Evolutionary conservation across 345 rosid genomes (phyloP), one percentile per base, ranked within the genome.

Genomic region (Hibiscus mutabilis): DNA sequence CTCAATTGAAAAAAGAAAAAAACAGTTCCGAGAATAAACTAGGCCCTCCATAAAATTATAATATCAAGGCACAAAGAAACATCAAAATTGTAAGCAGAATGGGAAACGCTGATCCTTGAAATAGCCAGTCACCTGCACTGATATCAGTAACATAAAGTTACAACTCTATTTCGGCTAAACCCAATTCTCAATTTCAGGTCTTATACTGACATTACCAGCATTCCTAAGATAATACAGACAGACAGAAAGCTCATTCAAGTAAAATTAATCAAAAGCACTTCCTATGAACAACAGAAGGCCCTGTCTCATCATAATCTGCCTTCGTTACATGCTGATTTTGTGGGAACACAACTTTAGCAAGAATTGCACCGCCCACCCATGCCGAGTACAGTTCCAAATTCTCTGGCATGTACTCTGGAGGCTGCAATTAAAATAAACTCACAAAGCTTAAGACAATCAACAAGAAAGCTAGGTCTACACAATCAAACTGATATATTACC

Each of bases 291-390:
- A 95, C 84, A 3, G 96, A 90, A 52, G 98, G 99, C 60, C 99
- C 96, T 16, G 89, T 85, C 86, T 95, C 98, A 68, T 95, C 97
- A 12, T 95, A 95, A 73, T 95, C 98, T 63, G 88, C 96, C 86
- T 95, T 96, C 4, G 95, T 96, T 71, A 96, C 82, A 57, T 92
- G 97, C 80, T 96, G 99, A 75, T 92, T 96, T 84, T 91, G 98
- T 4, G 98, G 98, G 78, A 96, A 96, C 80, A 96, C 98, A 27
- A 96, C 98, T 84, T 92, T 92, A 46, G 99, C 98, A 42, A 96
- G 98, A 83, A 96, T 96, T 44, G 98, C 97, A 72, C 99, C 99
- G 71, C 99, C 99, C n/a, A 91, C 79, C 98, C 99, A 96, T 57
- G 98, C 93, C 5, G 96, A 92, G 74, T 84, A 92, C 78, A 79